Evolutionary conservation across 1,139 yeast genomes (phyloP).

Genomic region (Arxiozyma slooffiae): DNA sequence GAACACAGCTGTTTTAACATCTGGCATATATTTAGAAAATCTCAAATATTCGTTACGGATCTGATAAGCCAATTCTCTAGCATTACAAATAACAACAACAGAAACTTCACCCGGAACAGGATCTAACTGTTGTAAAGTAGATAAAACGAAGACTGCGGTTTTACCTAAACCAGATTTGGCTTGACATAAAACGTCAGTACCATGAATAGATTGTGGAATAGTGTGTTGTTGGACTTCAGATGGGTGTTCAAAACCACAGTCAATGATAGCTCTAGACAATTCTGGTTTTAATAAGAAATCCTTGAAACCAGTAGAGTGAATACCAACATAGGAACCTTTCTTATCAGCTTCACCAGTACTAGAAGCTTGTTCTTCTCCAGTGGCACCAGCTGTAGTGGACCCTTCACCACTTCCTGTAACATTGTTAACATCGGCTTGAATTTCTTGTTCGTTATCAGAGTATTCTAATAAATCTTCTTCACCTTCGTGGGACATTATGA

Average conservation of each 20-base stretch:
- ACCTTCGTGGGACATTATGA: constrained; percentile 54
- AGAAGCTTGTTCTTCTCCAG: constrained; percentile 20
- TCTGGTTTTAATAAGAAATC: constrained; percentile 95
- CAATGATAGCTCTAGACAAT: constrained; percentile 92
- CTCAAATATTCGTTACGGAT: constrained; percentile 95
- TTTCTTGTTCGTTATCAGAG: constrained; percentile 94
- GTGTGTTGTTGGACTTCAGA: constrained; percentile 99
- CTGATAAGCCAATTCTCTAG: constrained; percentile 97
- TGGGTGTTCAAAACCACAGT: constrained; percentile 99
- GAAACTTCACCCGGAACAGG: constrained; percentile 96
- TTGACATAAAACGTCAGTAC: constrained; percentile 96
- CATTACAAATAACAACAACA: constrained; percentile 90
- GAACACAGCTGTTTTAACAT: constrained; percentile 91
- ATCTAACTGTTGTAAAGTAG: constrained; percentile 93
- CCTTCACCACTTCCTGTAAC: constrained; percentile 34
- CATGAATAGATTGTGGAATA: constrained; percentile 95
- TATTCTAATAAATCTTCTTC: constrained; percentile 98
- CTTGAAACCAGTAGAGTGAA: constrained; percentile 97
- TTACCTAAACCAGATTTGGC: constrained; percentile 99
- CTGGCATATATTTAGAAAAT: constrained; percentile 97
- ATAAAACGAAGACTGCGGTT: constrained; percentile 93
- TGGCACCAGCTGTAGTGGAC: constrained; percentile 20
- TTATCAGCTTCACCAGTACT: constrained; percentile 52
- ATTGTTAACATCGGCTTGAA: constrained; percentile 60
- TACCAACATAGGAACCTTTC: constrained; percentile 96